Percentiles rank a stretch among this genome's conserved stretches.
These are phyloP conservation scores for Diaporthe vaccinii DNA, from an alignment of 2,329 filamentous ascomycete genomes.

Conservation along the genomic window DNA sequence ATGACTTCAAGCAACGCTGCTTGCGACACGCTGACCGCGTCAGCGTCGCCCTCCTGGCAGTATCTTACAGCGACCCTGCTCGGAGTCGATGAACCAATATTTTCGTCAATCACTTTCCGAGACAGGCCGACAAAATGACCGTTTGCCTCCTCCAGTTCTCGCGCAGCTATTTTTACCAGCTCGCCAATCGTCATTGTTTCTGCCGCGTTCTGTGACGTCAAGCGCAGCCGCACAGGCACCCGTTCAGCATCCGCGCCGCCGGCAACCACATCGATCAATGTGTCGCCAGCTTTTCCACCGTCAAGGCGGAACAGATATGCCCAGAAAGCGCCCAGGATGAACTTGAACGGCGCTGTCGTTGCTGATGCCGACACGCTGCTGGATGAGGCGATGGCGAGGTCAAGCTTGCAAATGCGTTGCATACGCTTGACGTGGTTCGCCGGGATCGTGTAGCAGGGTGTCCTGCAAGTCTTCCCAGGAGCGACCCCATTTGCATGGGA, in stretches of 20 bases:
- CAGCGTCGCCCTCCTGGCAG: not conserved
- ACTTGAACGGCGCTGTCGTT: not conserved
- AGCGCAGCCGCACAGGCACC: not conserved
- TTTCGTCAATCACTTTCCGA: not conserved
- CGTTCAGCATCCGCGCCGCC: not conserved
- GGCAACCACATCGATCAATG: not conserved
- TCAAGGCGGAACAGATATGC: not conserved
- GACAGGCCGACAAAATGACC: not conserved
- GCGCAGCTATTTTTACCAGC: not conserved
- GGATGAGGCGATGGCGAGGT: not conserved
- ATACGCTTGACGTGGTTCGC: conserved; percentile 2
- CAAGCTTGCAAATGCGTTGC: conserved; percentile 11
- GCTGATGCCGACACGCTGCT: not conserved
- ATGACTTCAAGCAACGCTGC: not conserved
- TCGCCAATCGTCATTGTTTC: not conserved
- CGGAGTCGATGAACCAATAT: not conserved
- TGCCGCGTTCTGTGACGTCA: not conserved
- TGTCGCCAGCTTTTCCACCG: not conserved
- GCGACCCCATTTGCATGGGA: not conserved
- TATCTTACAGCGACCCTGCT: not conserved
- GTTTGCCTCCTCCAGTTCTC: not conserved
- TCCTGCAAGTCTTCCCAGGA: not conserved
- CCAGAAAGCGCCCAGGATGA: conserved; percentile 3
- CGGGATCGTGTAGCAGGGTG: not conserved
- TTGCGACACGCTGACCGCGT: not conserved